Evolutionary conservation across 2,329 filamentous ascomycete genomes (phyloP), one percentile per base, ranked within the genome.

Genomic region (Geosmithia morbida): DNA sequence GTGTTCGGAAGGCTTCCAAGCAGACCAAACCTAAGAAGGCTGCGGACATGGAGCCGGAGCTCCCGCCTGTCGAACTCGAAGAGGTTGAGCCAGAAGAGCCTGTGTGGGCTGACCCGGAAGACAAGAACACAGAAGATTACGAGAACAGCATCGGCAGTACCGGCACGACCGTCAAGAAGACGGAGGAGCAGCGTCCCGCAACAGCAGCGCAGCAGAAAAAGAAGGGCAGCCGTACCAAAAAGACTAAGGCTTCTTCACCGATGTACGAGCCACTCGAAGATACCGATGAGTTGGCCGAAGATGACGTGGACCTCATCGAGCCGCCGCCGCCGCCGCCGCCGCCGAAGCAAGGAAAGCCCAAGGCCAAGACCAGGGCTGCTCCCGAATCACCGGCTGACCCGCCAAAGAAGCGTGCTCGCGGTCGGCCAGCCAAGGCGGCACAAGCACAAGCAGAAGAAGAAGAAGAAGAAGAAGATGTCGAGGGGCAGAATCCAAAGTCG

Each of bases 1-100:
- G 61, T n/a, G 61, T 66, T 3, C 68, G 68, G 43, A 79, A 77
- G 52, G 66, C 53, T 1, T 74, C 74, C 0, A 77, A 75, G 57
- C 70, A 74, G 51, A 66, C 66, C 10, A 72, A 71, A 46, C 50
- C 62, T 7, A 68, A 65, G 54, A 74, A 71, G 54, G 8, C 52
- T 57, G 16, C 2, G 18, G 30, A 41, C 30, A 11, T 22, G 13
- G 41, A 45, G 26, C 43, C 22, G 7, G 19, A 30, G 22, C 22
- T 26, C 22, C 22, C 22, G 22, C 22, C 22, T 26, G 22, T 26
- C 22, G 22, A 26, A 26, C 13, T 22, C 14, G 37, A 46, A 17
- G 43, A 46, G 45, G 45, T 55, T 16, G 53, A 56, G 18, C 54
- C 59, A 39, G 41, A 39, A 18, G 61, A 61, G 48, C 47, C 60